Percentiles rank a stretch among this genome's conserved stretches.
phyloP scores from a whole-genome alignment of 805 yeast species.

The Metschnikowia anglica region DNA sequence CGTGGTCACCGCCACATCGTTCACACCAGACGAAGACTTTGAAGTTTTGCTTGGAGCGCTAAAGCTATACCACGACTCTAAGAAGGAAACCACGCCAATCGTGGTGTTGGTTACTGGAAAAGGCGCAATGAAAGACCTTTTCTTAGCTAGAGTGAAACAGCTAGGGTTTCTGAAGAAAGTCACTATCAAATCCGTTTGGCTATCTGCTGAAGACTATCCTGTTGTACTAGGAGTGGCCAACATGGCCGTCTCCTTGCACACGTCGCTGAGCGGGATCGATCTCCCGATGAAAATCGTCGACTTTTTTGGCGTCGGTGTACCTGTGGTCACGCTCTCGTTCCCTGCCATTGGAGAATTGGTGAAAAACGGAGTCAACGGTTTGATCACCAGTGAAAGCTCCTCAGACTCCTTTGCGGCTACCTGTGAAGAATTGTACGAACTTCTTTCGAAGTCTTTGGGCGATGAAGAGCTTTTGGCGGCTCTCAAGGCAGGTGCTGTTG shows the following conservation, averaged over 20 bases:
- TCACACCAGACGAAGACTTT: constrained; percentile 94
- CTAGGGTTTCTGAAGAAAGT: constrained; percentile 49
- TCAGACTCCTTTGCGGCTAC: constrained; percentile 5
- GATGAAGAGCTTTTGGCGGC: constrained; percentile 32
- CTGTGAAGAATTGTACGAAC: constrained; percentile 26
- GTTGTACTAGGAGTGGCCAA: constrained; percentile 72
- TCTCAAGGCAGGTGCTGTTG: constrained; percentile 66
- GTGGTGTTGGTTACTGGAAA: constrained; percentile 91
- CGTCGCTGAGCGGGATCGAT: constrained; percentile 90
- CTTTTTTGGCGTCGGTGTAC: constrained; percentile 93
- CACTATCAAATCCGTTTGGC: constrained; percentile 68
- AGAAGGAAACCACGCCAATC: constrained; percentile 37
- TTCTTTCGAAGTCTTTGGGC: constrained; percentile 29
- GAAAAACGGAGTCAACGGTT: constrained; percentile 65
- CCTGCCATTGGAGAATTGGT: constrained; percentile 80
- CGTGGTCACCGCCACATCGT: constrained; percentile 86
- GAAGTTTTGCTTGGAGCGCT: constrained; percentile 67
- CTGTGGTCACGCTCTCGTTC: constrained; percentile 77
- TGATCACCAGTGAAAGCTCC: constrained; percentile 26
- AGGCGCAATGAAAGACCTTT: constrained; percentile 73
- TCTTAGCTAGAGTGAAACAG: constrained; percentile 46
- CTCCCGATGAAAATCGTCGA: constrained; percentile 97
- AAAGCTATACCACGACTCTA: constrained; percentile 48
- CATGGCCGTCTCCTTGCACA: constrained; percentile 84
- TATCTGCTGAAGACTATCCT: constrained; percentile 77